Percentiles rank a stretch among this genome's conserved stretches.
Conservation (phyloP, 768 basidiomycete genomes). For the Lactarius indigo region DNA sequence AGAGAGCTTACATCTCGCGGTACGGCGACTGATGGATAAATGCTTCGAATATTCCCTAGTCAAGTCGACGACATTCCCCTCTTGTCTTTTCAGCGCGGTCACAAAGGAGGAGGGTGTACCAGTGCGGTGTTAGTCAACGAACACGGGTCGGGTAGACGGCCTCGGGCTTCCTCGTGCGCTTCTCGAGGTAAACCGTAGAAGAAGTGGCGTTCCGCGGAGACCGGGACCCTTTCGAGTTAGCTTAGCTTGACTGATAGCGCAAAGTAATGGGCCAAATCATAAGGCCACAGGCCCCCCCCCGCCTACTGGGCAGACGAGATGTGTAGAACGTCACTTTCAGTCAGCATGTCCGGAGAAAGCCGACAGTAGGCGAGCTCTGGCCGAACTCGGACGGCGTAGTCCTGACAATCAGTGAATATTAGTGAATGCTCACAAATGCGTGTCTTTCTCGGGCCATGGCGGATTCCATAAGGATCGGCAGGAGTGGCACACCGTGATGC, state of each 20-base stretch:
- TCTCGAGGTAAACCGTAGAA: slow-evolving; percentile 20
- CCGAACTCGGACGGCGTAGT: background rate
- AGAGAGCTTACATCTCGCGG: too few relatives aligned
- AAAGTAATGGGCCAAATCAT: slow-evolving; percentile 3
- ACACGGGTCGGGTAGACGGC: slow-evolving; percentile 1
- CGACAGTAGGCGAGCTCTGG: slow-evolving; percentile 2
- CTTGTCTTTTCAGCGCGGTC: background rate
- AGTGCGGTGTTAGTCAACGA: slow-evolving; percentile 12
- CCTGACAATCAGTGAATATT: background rate
- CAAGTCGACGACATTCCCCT: slow-evolving; percentile 12
- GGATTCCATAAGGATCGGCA: background rate
- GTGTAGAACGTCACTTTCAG: slow-evolving; percentile 7
- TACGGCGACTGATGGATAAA: slow-evolving; percentile 10
- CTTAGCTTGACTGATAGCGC: background rate
- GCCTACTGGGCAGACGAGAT: background rate
- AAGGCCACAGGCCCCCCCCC: background rate
- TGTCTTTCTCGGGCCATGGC: background rate
- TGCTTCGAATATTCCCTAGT: slow-evolving; percentile 12
- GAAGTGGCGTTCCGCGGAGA: slow-evolving; percentile 21
- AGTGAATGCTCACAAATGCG: background rate
- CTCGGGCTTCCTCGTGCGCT: slow-evolving; percentile 6
- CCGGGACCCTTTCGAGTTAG: slow-evolving; percentile 14
- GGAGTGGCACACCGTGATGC: background rate
- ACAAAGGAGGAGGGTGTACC: slow-evolving; percentile 12
- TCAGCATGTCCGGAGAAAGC: slow-evolving; percentile 7